Base-by-base conservation (phyloP, 805 yeast species). In the Spathaspora passalidarum region DNA sequence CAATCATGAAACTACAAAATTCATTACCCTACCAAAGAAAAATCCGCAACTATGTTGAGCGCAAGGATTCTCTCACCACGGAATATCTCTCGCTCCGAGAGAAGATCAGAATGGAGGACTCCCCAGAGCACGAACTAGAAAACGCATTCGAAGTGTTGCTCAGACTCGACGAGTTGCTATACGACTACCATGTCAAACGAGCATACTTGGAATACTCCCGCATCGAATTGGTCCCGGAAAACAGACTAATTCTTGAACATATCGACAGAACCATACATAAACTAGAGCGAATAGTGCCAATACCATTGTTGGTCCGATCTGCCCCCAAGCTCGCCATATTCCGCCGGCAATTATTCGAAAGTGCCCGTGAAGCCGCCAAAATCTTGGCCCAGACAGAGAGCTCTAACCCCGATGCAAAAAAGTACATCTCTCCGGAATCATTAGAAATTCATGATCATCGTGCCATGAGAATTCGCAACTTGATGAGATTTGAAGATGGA, bases 281-380 rank as follows among this genome's bases (percentile, higher is more conserved):
- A 18, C 38, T 62, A 32, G 68, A 62, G 49, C 54, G 51, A 25
- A 51, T 49, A 42, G 44, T 65, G 19, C 62, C 61, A 17, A 43
- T 61, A 10, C 55, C 57, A 2, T 56, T 55, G n/a, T 45, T 65
- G 13, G 22, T 39, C 14, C 2, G 20, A 11, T 17, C 35, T 14
- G 34, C 22, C 8, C 64, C 57, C 7, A 56, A 46, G 18, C 50
- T 66, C 37, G 57, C 63, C 5, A 60, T 59, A n/a, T 48, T 63
- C 20, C 54, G 71, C 41, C 53, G 68, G 16, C 61, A 59, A 36
- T 49, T 62, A 14, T 47, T 46, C 35, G 68, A 64, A 32, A 66
- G 59, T 41, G 69, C 71, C 7, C 46, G 51, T 17, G 68, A 64
- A 44, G 71, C 66, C 4, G 69, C 66, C 2, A 56, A 55, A 42